Percentiles rank a stretch among this genome's conserved stretches.
phyloP scores from a whole-genome alignment of 768 basidiomycete genomes.

The Pulveroboletus frians region DNA sequence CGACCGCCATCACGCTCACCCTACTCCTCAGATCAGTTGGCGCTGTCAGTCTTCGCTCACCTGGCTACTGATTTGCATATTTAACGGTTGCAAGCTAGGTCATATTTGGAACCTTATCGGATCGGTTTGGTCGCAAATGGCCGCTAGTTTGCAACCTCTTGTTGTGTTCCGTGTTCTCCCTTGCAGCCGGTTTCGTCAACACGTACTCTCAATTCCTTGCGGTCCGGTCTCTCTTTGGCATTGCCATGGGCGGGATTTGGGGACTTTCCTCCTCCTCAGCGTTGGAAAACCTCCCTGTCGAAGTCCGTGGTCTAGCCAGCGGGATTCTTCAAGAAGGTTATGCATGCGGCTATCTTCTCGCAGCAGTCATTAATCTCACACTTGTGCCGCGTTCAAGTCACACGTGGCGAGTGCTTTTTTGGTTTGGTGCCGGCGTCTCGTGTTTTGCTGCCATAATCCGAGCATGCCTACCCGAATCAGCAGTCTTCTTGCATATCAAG shows the following conservation, averaged over 20 bases:
- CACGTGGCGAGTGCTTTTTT: conserved; percentile 79
- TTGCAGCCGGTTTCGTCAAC: conserved; percentile 78
- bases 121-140: conserved; percentile 93
- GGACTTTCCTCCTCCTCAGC: conserved; percentile 76
- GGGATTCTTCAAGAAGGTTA: conserved; percentile 90
- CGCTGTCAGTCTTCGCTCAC: conserved; percentile 39
- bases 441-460: conserved; percentile 65
- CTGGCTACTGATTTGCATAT: background rate
- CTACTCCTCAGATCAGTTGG: conserved; percentile 84
- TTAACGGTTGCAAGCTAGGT: conserved; percentile 30
- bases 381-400: conserved; percentile 36
- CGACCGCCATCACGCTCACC: conserved; percentile 85
- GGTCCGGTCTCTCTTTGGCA: conserved; percentile 76
- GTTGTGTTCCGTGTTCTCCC: conserved; percentile 64
- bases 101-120: conserved; percentile 80
- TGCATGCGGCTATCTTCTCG: conserved; percentile 79
- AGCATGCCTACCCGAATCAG: conserved; percentile 72
- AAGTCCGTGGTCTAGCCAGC: conserved; percentile 77
- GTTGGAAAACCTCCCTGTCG: conserved; percentile 85
- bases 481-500: conserved; percentile 63
- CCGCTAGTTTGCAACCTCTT: conserved; percentile 75
- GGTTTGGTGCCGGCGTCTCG: conserved; percentile 67
- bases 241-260: conserved; percentile 90
- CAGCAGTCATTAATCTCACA: conserved; percentile 75
- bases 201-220: conserved; percentile 78